These are phyloP conservation scores for Exophiala lecanii-corni DNA, from an alignment of 2,329 filamentous ascomycete genomes.

Conservation along the genomic window DNA sequence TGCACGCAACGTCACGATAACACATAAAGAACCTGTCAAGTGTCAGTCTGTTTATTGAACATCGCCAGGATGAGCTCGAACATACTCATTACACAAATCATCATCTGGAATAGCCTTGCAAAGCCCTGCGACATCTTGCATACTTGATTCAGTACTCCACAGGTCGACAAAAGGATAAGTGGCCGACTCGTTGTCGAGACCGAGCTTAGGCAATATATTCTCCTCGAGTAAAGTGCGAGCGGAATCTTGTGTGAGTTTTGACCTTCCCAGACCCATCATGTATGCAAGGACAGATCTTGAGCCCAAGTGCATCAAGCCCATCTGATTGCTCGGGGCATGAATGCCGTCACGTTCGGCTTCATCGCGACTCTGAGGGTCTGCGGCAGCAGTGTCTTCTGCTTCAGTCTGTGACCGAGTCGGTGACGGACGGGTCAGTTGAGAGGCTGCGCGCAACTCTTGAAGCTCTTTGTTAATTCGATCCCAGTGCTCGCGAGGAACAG, in stretches of 20 bases:
- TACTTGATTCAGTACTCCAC: slow-evolving; percentile 58
- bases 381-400: slow-evolving; percentile 10
- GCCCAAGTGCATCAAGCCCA: slow-evolving; percentile 58
- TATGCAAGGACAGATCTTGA: slow-evolving; percentile 59
- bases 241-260: slow-evolving; percentile 41
- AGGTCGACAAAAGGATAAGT: slow-evolving; percentile 63
- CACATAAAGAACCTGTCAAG: slow-evolving; percentile 48
- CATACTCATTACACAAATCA: slow-evolving; percentile 51
- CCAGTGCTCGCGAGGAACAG: slow-evolving; percentile 27
- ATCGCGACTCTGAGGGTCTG: slow-evolving; percentile 19
- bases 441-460: slow-evolving; percentile 10
- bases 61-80: slow-evolving; percentile 8
- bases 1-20: slow-evolving; percentile 55
- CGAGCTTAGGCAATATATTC: slow-evolving; percentile 58
- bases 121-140: slow-evolving; percentile 54
- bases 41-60: slow-evolving; percentile 10
- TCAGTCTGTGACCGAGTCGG: slow-evolving; percentile 1
- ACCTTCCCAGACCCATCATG: slow-evolving; percentile 51
- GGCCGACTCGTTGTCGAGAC: slow-evolving; percentile 59
- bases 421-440: slow-evolving; percentile 9
- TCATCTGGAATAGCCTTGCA: slow-evolving; percentile 57
- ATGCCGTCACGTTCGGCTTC: slow-evolving; percentile 49
- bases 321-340: slow-evolving; percentile 56
- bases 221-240: slow-evolving; percentile 55
- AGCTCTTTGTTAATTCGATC: slow-evolving; percentile 26